Percentiles rank a stretch among this genome's conserved stretches.
Conservation (phyloP, 1,139 yeast species). For the Sugiyamaella neomexicana region DNA sequence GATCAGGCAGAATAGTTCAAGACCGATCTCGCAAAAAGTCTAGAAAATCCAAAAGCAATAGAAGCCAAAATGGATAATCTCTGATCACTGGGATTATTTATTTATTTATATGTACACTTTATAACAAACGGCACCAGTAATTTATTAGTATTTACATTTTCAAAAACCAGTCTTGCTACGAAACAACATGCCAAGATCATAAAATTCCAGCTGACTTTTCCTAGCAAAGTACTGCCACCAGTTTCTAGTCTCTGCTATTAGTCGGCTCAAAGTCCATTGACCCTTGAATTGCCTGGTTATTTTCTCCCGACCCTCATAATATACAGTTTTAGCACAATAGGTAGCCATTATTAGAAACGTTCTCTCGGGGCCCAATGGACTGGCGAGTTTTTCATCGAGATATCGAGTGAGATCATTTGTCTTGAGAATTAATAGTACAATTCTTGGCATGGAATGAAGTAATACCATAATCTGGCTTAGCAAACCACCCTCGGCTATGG, state of each 20-base stretch:
- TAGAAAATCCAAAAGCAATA: conserved; percentile 1
- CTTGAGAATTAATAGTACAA: conserved; percentile 80
- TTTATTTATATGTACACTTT: conserved; percentile 2
- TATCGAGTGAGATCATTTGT: conserved; percentile 92
- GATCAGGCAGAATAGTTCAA: conserved; percentile 27
- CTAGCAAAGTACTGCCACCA: conserved; percentile 58
- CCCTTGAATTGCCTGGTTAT: conserved; percentile 39
- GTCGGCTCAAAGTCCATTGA: conserved; percentile 38
- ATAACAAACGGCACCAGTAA: too few relatives aligned
- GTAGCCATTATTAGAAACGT: conserved; percentile 86
- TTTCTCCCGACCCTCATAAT: conserved; percentile 57
- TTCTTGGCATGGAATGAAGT: conserved; percentile 76
- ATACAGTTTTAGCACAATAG: conserved; percentile 82
- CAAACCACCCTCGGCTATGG: conserved; percentile 57
- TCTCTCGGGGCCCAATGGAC: conserved; percentile 85
- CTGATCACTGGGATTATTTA: not conserved
- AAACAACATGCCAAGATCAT: conserved; percentile 44
- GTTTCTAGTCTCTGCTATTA: conserved; percentile 31
- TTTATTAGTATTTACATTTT: too few relatives aligned
- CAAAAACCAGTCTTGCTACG: conserved; percentile 4
- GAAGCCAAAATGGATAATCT: not conserved
- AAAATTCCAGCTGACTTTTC: conserved; percentile 53
- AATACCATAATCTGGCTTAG: conserved; percentile 78
- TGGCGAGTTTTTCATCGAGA: conserved; percentile 77
- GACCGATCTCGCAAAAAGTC: conserved; percentile 13